phyloP scores from a whole-genome alignment of 2,329 filamentous ascomycete species.

The Colletotrichum sp. region DNA sequence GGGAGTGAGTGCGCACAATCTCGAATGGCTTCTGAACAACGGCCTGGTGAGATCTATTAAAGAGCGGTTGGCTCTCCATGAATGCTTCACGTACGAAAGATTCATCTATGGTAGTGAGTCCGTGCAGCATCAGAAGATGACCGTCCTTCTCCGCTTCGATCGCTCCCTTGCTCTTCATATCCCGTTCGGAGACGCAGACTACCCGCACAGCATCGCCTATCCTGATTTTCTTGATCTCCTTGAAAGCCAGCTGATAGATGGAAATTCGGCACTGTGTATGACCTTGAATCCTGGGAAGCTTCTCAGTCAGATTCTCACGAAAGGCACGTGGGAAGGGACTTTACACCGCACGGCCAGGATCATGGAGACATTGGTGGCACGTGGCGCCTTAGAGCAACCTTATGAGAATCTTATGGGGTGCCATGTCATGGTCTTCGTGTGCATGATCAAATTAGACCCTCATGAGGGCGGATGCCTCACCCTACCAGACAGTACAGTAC shows the following conservation, averaged over 20 bases:
- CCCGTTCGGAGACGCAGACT: neutral
- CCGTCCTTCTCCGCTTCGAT: neutral
- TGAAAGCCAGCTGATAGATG: neutral
- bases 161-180: neutral
- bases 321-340: neutral
- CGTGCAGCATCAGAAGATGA: neutral
- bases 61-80: neutral
- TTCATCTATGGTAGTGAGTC: accelerated
- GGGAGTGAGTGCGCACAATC: neutral
- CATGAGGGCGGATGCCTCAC: neutral
- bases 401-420: neutral
- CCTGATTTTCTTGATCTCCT: neutral
- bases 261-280: accelerated
- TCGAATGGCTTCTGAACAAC: neutral
- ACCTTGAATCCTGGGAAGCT: neutral
- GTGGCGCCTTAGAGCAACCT: neutral
- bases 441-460: neutral
- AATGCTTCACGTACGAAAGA: neutral
- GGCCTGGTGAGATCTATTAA: neutral
- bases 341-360: neutral
- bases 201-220: neutral
- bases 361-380: neutral
- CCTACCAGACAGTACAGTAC: neutral
- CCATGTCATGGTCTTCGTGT: neutral
- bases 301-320: neutral